Conservation (phyloP, 2,329 filamentous ascomycete genomes). For the Hysterium pulicare region DNA sequence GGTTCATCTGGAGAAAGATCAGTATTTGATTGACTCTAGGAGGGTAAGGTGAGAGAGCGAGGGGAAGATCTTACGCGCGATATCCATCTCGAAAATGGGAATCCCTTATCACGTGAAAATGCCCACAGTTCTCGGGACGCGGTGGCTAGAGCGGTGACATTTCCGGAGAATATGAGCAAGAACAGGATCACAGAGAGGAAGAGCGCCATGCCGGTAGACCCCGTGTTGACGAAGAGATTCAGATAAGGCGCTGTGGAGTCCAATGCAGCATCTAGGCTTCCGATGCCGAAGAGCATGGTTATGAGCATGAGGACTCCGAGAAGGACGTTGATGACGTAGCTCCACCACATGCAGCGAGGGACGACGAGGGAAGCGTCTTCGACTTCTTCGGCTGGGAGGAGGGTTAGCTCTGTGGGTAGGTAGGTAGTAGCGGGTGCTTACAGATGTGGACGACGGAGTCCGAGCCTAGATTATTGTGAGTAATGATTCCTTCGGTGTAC, state of each 20-base stretch:
- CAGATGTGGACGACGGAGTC: slow-evolving; percentile 11
- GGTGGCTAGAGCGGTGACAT: slow-evolving; percentile 13
- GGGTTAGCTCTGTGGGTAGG: no score
- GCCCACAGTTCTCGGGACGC: slow-evolving; percentile 13
- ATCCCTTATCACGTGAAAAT: slow-evolving; percentile 13
- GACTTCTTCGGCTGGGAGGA: slow-evolving; percentile 9
- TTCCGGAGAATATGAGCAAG: slow-evolving; percentile 11
- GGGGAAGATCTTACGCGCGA: slow-evolving; percentile 4
- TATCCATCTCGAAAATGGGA: slow-evolving; percentile 11
- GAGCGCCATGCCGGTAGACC: slow-evolving; percentile 5
- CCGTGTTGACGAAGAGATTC: slow-evolving; percentile 11
- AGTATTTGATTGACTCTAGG: neutral
- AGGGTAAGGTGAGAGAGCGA: neutral
- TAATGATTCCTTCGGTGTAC: neutral
- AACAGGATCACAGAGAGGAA: slow-evolving; percentile 10
- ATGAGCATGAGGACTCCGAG: slow-evolving; percentile 13
- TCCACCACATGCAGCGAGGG: slow-evolving; percentile 13
- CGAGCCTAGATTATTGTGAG: slow-evolving; percentile 2
- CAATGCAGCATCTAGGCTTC: slow-evolving; percentile 11
- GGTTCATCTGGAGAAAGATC: slow-evolving; percentile 7
- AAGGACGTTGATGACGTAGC: slow-evolving; percentile 11
- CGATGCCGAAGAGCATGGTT: slow-evolving; percentile 15
- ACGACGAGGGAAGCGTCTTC: slow-evolving; percentile 10
- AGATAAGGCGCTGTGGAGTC: slow-evolving; percentile 10
- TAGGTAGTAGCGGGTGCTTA: neutral